Percentiles rank a stretch among this genome's conserved stretches.
These are phyloP conservation scores for Lignosus rhinocerotis DNA, from an alignment of 1,284 basidiomycete genomes.

Conservation along the genomic window DNA sequence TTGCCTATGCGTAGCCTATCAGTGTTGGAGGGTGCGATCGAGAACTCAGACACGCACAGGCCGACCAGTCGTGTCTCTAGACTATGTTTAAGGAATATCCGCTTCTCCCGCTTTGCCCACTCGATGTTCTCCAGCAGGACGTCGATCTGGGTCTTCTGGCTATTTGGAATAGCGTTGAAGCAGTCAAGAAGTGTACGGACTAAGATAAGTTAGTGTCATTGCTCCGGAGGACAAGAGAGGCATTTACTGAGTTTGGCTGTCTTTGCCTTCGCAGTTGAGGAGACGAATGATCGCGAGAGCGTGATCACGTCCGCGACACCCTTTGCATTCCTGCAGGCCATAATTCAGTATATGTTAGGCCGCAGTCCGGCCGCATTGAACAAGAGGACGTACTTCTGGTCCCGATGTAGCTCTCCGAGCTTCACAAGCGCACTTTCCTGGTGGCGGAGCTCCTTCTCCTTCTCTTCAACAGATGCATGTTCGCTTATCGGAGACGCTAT, in stretches of 20 bases:
- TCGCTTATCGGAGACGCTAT: constrained; percentile 24
- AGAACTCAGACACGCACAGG: constrained; percentile 53
- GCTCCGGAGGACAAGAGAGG: neutral
- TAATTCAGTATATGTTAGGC: neutral
- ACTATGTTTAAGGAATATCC: constrained; percentile 94
- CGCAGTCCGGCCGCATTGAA: neutral
- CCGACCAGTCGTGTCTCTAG: constrained; percentile 89
- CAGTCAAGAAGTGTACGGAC: constrained; percentile 92
- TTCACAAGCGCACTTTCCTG: constrained; percentile 88
- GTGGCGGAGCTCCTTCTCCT: constrained; percentile 67
- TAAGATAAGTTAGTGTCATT: constrained; percentile 34
- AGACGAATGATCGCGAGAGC: constrained; percentile 88
- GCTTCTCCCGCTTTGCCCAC: constrained; percentile 92
- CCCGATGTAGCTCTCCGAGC: constrained; percentile 87
- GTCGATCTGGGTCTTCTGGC: constrained; percentile 79
- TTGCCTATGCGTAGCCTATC: constrained; percentile 46
- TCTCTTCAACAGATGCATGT: constrained; percentile 34
- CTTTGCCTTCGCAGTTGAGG: constrained; percentile 95
- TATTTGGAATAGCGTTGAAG: constrained; percentile 79
- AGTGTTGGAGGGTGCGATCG: neutral
- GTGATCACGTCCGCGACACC: constrained; percentile 88
- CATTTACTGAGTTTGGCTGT: constrained; percentile 92
- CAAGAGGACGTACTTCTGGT: constrained; percentile 65
- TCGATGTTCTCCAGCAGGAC: constrained; percentile 90
- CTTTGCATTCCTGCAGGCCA: constrained; percentile 67